phyloP scores from a whole-genome alignment of 768 basidiomycete species.

The Psilocybe sp. region DNA sequence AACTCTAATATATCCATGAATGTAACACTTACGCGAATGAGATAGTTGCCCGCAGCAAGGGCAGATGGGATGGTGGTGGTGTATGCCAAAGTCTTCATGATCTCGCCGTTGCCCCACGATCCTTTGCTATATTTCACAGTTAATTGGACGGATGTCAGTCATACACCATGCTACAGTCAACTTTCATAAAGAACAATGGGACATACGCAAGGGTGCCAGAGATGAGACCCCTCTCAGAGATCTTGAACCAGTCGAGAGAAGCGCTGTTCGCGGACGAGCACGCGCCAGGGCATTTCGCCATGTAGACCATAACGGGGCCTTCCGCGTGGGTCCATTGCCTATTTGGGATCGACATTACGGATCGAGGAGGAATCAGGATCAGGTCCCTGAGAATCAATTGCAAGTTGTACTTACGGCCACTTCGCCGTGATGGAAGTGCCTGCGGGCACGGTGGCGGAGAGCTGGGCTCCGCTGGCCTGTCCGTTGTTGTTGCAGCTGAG shows the following conservation, averaged over 20 bases:
- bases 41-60: slow-evolving; percentile 32
- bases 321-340: slow-evolving; percentile 33
- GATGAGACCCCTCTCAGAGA: slow-evolving; percentile 29
- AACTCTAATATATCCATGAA: not conserved
- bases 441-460: slow-evolving; percentile 31
- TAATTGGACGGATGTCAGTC: not conserved
- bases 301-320: slow-evolving; percentile 36
- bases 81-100: slow-evolving; percentile 26
- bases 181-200: too few relatives aligned
- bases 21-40: slow-evolving; percentile 27
- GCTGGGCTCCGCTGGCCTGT: slow-evolving; percentile 25
- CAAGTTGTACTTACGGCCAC: slow-evolving; percentile 23
- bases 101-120: slow-evolving; percentile 26
- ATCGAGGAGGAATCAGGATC: too few relatives aligned
- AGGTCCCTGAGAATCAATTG: not conserved
- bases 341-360: not conserved
- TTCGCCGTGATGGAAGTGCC: slow-evolving; percentile 31
- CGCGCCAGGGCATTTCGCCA: slow-evolving; percentile 30
- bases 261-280: slow-evolving; percentile 31
- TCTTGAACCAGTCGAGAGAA: slow-evolving; percentile 36
- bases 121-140: slow-evolving; percentile 17
- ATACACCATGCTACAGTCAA: not conserved
- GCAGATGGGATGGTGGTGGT: slow-evolving; percentile 30
- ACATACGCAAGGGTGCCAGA: slow-evolving; percentile 28
- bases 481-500: slow-evolving; percentile 37